A percentile compares a stretch with the other conserved stretches of the same genome.
Evolutionary conservation across 768 basidiomycete species (phyloP).

Genomic region (Cystobasidium tubakii): DNA sequence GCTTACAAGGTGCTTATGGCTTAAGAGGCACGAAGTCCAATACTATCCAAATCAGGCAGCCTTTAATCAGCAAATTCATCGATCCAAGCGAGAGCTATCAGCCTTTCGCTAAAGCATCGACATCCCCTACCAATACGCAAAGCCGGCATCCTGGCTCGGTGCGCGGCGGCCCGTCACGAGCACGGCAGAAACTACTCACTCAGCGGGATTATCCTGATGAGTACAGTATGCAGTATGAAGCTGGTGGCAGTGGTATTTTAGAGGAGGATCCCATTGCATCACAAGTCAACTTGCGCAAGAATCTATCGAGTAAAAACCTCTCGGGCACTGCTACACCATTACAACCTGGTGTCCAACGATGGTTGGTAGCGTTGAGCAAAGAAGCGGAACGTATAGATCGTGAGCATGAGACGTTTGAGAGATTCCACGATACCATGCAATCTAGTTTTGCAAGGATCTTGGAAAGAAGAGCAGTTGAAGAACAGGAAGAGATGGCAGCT

Average conservation of each 20-base stretch:
- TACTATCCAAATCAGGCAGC: not conserved
- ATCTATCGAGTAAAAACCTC: constrained; percentile 8
- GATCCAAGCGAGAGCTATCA: constrained; percentile 20
- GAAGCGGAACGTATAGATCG: constrained; percentile 33
- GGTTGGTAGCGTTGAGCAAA: constrained; percentile 24
- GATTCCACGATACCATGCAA: constrained; percentile 14
- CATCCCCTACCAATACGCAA: not conserved
- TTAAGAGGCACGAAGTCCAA: not conserved
- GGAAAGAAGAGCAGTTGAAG: not conserved
- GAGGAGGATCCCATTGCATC: constrained; percentile 7
- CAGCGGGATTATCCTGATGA: constrained; percentile 24
- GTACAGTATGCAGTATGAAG: not conserved
- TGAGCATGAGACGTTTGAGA: not conserved
- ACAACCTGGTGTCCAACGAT: constrained; percentile 18
- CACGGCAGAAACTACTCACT: constrained; percentile 22
- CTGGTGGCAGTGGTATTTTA: constrained; percentile 5
- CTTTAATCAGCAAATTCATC: constrained; percentile 31
- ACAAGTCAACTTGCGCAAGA: constrained; percentile 31
- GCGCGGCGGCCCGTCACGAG: not conserved
- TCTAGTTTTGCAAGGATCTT: constrained; percentile 23
- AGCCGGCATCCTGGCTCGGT: not conserved
- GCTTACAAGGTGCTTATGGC: not conserved
- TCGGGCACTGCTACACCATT: constrained; percentile 9
- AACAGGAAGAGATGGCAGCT: constrained; percentile 15
- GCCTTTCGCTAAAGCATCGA: constrained; percentile 9